These are phyloP conservation scores for Boletus tomentosulus DNA, from an alignment of 768 basidiomycete species.

Conservation along the genomic window DNA sequence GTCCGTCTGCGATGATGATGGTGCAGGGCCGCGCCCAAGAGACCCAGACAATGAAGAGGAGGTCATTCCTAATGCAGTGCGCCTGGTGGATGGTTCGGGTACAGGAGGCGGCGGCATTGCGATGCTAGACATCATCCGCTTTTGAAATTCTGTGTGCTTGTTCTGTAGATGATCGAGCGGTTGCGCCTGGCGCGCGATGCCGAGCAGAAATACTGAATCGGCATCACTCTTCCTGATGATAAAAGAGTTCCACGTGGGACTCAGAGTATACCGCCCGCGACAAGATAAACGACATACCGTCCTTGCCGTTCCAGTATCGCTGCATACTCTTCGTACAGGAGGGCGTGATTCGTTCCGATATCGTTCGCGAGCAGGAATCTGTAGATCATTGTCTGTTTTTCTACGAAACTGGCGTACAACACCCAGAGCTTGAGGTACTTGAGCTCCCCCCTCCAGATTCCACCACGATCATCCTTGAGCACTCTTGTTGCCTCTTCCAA, in stretches of 20 bases:
- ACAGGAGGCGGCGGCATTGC: slow-evolving; percentile 36
- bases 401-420: slow-evolving; percentile 88
- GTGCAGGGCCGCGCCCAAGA: slow-evolving; percentile 10
- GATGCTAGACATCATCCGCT: slow-evolving; percentile 70
- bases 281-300: slow-evolving; percentile 52
- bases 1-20: slow-evolving; percentile 23
- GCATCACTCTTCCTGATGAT: slow-evolving; percentile 71
- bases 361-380: slow-evolving; percentile 87
- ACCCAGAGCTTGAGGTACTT: slow-evolving; percentile 94
- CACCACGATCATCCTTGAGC: slow-evolving; percentile 71
- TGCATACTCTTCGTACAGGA: slow-evolving; percentile 93
- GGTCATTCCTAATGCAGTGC: slow-evolving; percentile 44
- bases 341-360: slow-evolving; percentile 74
- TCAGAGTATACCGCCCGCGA: slow-evolving; percentile 28
- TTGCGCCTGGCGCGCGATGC: slow-evolving; percentile 75
- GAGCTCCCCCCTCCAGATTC: slow-evolving; percentile 72
- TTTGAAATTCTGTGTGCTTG: slow-evolving; percentile 85
- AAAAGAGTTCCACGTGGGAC: not conserved
- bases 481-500: slow-evolving; percentile 88
- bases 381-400: slow-evolving; percentile 85
- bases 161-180: slow-evolving; percentile 78
- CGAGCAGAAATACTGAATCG: slow-evolving; percentile 85
- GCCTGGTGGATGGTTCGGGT: slow-evolving; percentile 36
- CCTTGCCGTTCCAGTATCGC: slow-evolving; percentile 76
- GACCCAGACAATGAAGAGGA: slow-evolving; percentile 33